phyloP scores from a whole-genome alignment of 129 eudicot genomes.

The Artemisia tridentata region DNA sequence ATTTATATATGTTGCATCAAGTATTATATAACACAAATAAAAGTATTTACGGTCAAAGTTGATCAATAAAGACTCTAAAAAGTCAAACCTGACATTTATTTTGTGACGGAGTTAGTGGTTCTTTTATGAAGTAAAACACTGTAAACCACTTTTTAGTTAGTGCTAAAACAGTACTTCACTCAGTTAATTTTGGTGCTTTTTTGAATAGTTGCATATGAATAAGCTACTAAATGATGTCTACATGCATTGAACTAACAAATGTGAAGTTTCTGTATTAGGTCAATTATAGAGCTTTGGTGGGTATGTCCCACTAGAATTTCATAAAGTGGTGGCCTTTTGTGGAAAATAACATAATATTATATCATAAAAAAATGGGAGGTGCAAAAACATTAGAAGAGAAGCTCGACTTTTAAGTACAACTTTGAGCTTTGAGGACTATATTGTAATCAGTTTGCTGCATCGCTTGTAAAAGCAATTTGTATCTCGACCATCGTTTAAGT shows the following conservation, averaged over 20 bases:
- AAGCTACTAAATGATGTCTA: constrained; percentile 25
- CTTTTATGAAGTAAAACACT: constrained; percentile 31
- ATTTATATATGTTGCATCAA: too few species aligned
- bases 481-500: not conserved
- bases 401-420: constrained; percentile 17
- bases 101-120: too few species aligned
- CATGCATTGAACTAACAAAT: constrained; percentile 30
- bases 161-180: constrained; percentile 37
- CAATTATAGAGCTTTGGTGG: constrained; percentile 31
- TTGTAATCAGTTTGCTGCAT: constrained; percentile 26
- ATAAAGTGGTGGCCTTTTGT: constrained; percentile 27
- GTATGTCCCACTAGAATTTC: constrained; percentile 19
- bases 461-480: not conserved
- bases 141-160: constrained; percentile 27
- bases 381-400: constrained; percentile 21
- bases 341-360: constrained; percentile 2
- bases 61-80: too few species aligned
- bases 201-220: constrained; percentile 20
- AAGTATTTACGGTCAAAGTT: too few species aligned
- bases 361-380: constrained; percentile 24
- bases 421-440: too few species aligned
- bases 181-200: constrained; percentile 23
- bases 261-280: constrained; percentile 22
- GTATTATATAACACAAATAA: too few species aligned
- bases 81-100: too few species aligned